Evolutionary conservation across 2,329 filamentous ascomycete species (phyloP).

Genomic region (Aspergillus novoparasiticus): DNA sequence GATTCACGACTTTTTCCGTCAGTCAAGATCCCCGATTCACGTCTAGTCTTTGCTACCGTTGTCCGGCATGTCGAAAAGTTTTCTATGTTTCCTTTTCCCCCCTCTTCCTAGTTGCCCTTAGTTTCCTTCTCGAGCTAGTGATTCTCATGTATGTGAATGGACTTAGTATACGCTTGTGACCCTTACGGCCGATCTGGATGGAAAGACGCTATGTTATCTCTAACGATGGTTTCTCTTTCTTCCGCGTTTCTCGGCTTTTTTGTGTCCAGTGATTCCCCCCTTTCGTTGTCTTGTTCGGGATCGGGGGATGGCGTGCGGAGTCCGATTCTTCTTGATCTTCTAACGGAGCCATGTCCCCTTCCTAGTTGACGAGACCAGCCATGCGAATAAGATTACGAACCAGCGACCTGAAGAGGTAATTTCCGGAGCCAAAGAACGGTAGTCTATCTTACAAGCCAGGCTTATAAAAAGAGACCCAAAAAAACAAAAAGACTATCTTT

Average conservation of each 20-base stretch:
- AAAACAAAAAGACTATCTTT: not conserved
- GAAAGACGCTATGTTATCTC: constrained; percentile 22
- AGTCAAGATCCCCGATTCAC: constrained; percentile 33
- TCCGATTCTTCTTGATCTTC: constrained; percentile 28
- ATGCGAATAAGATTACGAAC: constrained; percentile 29
- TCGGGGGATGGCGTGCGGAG: constrained; percentile 29
- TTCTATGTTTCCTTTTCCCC: constrained; percentile 21
- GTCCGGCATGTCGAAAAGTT: constrained; percentile 43
- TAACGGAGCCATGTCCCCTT: constrained; percentile 28
- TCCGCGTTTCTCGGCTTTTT: constrained; percentile 13
- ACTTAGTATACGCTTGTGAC: constrained; percentile 36
- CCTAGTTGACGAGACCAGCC: constrained; percentile 30
- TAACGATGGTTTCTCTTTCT: constrained; percentile 17
- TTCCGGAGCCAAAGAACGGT: constrained; percentile 1
- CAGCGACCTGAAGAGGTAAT: constrained; percentile 7
- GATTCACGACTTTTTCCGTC: constrained; percentile 33
- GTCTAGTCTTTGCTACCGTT: constrained; percentile 38
- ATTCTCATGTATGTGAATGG: constrained; percentile 37
- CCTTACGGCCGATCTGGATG: constrained; percentile 39
- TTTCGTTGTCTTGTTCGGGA: constrained; percentile 26
- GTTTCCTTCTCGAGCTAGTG: constrained; percentile 31
- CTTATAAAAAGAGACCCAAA: constrained; percentile 7
- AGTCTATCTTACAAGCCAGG: not conserved
- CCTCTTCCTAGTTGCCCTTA: constrained; percentile 21
- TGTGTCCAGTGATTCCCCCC: constrained; percentile 19